These are phyloP conservation scores for Rhynchosporium agropyri DNA, from an alignment of 2,329 filamentous ascomycete species.

Conservation along the genomic window DNA sequence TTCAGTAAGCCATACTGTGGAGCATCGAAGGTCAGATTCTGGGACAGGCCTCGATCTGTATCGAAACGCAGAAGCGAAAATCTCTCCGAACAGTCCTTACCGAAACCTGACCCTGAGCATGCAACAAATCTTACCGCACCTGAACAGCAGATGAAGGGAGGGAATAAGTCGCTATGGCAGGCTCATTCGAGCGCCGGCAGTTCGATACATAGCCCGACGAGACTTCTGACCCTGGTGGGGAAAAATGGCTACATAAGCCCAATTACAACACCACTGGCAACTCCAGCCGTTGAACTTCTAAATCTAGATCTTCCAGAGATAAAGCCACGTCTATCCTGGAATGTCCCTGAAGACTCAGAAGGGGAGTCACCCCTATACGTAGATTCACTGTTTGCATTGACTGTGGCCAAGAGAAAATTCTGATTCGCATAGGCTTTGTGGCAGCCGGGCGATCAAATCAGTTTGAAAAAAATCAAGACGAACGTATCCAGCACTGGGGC, in stretches of 20 bases:
- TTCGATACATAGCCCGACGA: neutral
- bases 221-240: neutral
- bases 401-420: constrained; percentile 9
- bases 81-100: constrained; percentile 28
- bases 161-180: neutral
- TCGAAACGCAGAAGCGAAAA: constrained; percentile 23
- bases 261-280: neutral
- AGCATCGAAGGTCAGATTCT: constrained; percentile 24
- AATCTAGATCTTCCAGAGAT: neutral
- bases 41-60: constrained; percentile 20
- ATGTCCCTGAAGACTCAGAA: neutral
- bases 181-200: neutral
- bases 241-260: neutral
- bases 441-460: too few species aligned
- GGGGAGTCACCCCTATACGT: constrained; percentile 8
- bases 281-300: neutral
- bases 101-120: constrained; percentile 45
- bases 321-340: too few species aligned
- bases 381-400: constrained; percentile 12
- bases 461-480: neutral
- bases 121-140: constrained; percentile 48
- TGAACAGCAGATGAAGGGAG: constrained; percentile 56
- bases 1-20: constrained; percentile 2
- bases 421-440: neutral
- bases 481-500: neutral